phyloP scores from a whole-genome alignment of 805 yeast genomes.

The Wickerhamomyces sydowiorum region DNA sequence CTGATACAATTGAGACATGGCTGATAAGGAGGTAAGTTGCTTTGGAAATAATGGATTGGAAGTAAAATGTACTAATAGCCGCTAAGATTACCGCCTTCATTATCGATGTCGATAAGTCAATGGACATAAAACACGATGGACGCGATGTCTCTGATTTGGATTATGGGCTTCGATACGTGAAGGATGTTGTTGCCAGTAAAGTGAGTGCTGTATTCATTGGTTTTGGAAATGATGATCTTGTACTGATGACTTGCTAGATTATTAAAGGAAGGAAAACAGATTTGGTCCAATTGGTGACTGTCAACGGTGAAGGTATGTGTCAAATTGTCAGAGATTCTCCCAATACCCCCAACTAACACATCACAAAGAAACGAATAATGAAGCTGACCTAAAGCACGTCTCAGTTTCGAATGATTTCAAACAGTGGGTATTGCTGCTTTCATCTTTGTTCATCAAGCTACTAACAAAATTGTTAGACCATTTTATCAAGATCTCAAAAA shows the following conservation, averaged over 20 bases:
- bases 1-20: too few relatives aligned
- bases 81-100: slow-evolving; percentile 39
- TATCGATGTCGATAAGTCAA: slow-evolving; percentile 41
- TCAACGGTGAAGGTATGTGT: slow-evolving; percentile 1
- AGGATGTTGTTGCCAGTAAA: slow-evolving; percentile 28
- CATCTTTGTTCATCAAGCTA: background rate
- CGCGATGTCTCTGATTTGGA: slow-evolving; percentile 29
- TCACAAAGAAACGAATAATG: background rate
- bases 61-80: background rate
- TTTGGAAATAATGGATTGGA: background rate
- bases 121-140: slow-evolving; percentile 26
- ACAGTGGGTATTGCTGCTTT: slow-evolving; percentile 11
- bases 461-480: background rate
- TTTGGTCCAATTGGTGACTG: slow-evolving; percentile 23
- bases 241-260: slow-evolving; percentile 12
- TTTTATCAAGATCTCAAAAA: background rate
- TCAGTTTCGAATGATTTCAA: slow-evolving; percentile 5
- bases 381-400: background rate
- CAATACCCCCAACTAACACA: too few relatives aligned
- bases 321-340: too few relatives aligned
- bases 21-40: slow-evolving; percentile 28
- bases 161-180: slow-evolving; percentile 35
- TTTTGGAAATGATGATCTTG: too few relatives aligned
- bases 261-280: slow-evolving; percentile 34
- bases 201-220: slow-evolving; percentile 10